These are phyloP conservation scores for Wickerhamomyces sp. DNA, from an alignment of 1,139 yeast species.

Conservation along the genomic window DNA sequence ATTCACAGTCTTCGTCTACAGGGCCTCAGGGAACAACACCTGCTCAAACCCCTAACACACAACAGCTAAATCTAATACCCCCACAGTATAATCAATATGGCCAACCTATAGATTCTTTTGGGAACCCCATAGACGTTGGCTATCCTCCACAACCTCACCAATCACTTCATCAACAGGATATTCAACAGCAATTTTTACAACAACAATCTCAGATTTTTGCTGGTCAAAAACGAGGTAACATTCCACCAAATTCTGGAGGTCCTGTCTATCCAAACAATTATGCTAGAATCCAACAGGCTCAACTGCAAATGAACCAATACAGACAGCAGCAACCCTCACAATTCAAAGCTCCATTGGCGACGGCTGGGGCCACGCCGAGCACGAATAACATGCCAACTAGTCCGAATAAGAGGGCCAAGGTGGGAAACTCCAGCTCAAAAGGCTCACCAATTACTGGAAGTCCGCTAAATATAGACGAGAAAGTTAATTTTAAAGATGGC, in stretches of 20 bases:
- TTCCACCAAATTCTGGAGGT: conserved; percentile 24
- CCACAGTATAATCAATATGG: conserved; percentile 11
- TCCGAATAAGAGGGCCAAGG: conserved; percentile 13
- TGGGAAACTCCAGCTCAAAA: conserved; percentile 9
- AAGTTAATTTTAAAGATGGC: conserved; percentile 1
- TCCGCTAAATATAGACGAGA: conserved; percentile 6
- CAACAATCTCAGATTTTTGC: conserved; percentile 22
- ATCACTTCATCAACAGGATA: conserved; percentile 17
- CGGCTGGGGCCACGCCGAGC: too few relatives aligned
- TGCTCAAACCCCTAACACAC: conserved; percentile 20
- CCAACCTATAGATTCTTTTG: conserved; percentile 4
- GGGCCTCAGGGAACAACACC: conserved; percentile 19
- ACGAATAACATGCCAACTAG: conserved; percentile 7
- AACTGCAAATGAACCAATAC: conserved; percentile 46
- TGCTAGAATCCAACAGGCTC: conserved; percentile 39
- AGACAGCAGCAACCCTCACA: conserved; percentile 35
- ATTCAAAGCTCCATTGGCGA: conserved; percentile 12
- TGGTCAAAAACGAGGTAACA: conserved; percentile 20
- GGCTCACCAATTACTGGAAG: conserved; percentile 14
- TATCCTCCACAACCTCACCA: conserved; percentile 1
- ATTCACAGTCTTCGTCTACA: conserved; percentile 10
- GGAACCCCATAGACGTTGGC: conserved; percentile 5
- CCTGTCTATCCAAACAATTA: conserved; percentile 25
- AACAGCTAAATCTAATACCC: conserved; percentile 4
- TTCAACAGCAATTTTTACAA: conserved; percentile 21